Base-by-base conservation (phyloP, 352 stramenopile species). In the Pythium periplocum region DNA sequence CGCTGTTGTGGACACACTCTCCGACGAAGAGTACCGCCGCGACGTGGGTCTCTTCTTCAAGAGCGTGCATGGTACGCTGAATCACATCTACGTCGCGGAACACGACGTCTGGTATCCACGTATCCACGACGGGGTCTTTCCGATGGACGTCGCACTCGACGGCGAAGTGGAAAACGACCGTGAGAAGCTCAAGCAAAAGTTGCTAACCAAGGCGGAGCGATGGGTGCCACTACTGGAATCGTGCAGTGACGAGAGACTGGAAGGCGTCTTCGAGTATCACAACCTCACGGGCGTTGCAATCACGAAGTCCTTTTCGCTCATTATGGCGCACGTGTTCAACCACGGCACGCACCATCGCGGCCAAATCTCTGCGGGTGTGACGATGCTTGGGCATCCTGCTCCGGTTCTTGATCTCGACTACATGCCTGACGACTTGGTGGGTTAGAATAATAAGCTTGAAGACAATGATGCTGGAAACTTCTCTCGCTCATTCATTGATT, bases 41-140 rank as follows among this genome's bases (percentile, higher is more conserved):
- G 41, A 64, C 51, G 57, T 64, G 30, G 57, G 57, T 32, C 51
- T 64, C 40, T 64, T 64, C 41, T 64, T 64, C 57, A 34, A 34
- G 32, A 64, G 57, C 42, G 46, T 64, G 45, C 57, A 64, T 31
- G 57, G 57, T 36, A 64, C 57, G 46, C 51, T 64, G 17, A 64
- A 64, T 43, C 57, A 64, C 51, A n/a, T 64, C 11, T 39, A 49
- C 45, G 51, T 64, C 6, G 51, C 57, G 26, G 57, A 64, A 33
- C 57, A 64, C 37, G 51, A 64, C 41, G 46, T 64, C 26, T 64
- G 57, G 57, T 64, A 51, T 46, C 32, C 31, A n/a, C 57, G 50
- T 12, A 58, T 64, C 57, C 57, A 64, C 34, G 57, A 64, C 51
- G 33, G 51, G 39, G 4, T 32, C 10, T 53, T 35, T 30, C 57